Evolutionary conservation across 495 filamentous ascomycete species (phyloP), one percentile per base, ranked within the genome.

Genomic region (Achaetomiella virescens): DNA sequence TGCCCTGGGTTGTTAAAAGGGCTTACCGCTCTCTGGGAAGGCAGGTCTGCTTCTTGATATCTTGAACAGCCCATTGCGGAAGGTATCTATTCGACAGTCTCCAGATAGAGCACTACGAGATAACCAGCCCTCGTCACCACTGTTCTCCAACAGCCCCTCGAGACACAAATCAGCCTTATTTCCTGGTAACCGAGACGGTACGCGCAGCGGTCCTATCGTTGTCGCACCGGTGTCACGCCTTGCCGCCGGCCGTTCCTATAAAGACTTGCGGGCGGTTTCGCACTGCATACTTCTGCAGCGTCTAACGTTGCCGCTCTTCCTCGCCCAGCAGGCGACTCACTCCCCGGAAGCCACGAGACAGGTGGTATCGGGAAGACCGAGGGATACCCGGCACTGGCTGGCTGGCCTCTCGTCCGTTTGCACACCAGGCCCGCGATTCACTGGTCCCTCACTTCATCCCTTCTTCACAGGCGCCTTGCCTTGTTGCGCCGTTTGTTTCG

Each of bases 201-300:
- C 12, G 54, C 54, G 25, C 46, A 49, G 38, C 27, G 44, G 2
- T 47, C 25, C n/a, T n/a, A 4, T 7, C 5, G 36, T 44, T 27
- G 54, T 56, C 25, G 44, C 54, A 50, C 46, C 12, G n/a, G 36
- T 50, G 35, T 49, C 37, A 48, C 46, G 38, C 25, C 45, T 50
- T 56, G 46, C 54, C 45, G 54, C 54, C 46, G 54, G 29, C 27
- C 11, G 38, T 27, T 43, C 52, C 43, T 48, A 36, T 55, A 22
- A 48, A 41, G 36, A 20, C 21, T 21, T 7, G 33, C 10, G 12
- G 44, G 37, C 31, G 22, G 44, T 48, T 33, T 4, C 36, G 52
- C 52, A 55, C 21, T 17, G 18, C 52, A 18, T 27, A 15, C 18
- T 35, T 18, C 44, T 31, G 27, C 27, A 35, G 35, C 52, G 52